Base-by-base conservation (phyloP, 1,284 basidiomycete species). In the Ceratobasidium sp. region DNA sequence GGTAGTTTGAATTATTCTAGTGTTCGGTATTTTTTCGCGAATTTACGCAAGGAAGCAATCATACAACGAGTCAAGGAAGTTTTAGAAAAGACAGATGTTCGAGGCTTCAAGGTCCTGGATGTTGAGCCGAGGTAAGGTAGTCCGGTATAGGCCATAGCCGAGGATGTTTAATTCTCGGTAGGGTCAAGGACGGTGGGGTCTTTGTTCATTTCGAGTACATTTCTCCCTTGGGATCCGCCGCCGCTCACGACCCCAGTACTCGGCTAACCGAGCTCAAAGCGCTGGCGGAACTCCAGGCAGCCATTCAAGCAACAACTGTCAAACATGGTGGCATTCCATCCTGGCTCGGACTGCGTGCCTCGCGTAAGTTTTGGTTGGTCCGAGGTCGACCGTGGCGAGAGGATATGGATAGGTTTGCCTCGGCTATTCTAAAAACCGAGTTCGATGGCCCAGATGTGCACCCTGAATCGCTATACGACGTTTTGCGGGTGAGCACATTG, bases 371-470 rank as follows among this genome's bases (percentile, higher is more conserved):
- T 10, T 96, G 93, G 93, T 79, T 92, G 18, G 94, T 96, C 34
- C 88, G 87, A 78, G 94, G 94, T 0, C 84, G 83, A 10, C 93
- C 94, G 5, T 96, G 93, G 92, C 85, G 85, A 74, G 94, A 96
- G 91, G 96, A 97, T 77, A 89, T 97, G 87, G 85, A 89, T 76
- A 85, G 92, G 58, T 96, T 89, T 79, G 89, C 93, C 0, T 91
- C 92, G 5, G 82, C 84, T 1, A 84, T 90, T 16, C 77, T 97
- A 52, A 88, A 87, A 73, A 86, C 96, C n/a, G 83, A 88, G 8
- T 97, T 96, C 77, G 92, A 96, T 36, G 95, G 96, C 0, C 89
- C 92, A 0, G 94, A 96, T 77, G 82, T 95, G 2, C 85, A 86
- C 32, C 92, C 96, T 79, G 92, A 96, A 79, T 79, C 84, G 0